These are phyloP conservation scores for Primulina eburnea DNA, from an alignment of 257 asterid species.

Conservation along the genomic window DNA sequence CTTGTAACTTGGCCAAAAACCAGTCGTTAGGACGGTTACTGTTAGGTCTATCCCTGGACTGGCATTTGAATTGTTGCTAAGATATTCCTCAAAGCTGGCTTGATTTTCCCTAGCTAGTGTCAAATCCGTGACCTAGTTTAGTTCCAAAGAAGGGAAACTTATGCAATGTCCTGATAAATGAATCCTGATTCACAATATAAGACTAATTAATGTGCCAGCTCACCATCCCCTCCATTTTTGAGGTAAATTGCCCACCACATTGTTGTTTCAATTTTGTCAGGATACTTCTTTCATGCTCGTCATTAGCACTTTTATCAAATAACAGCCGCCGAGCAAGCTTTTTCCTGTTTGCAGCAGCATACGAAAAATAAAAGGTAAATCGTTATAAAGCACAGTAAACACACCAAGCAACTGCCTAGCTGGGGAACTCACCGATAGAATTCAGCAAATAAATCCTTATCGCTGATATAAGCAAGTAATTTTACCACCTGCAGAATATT, in stretches of 20 bases:
- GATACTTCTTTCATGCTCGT: slow-evolving; percentile 96
- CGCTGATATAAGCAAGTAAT: slow-evolving; percentile 90
- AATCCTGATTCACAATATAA: neutral
- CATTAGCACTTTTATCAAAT: slow-evolving; percentile 97
- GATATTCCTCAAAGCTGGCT: slow-evolving; percentile 82
- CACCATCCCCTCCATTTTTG: slow-evolving; percentile 99
- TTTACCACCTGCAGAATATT: slow-evolving; percentile 69
- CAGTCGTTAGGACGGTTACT: slow-evolving; percentile 93
- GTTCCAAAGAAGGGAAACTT: slow-evolving; percentile 14
- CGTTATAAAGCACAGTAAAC: slow-evolving; percentile 1
- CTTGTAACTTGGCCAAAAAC: slow-evolving; percentile 99
- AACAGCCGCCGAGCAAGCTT: slow-evolving; percentile 89
- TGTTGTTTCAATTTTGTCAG: slow-evolving; percentile 95
- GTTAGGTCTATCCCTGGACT: slow-evolving; percentile 92
- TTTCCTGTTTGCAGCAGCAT: slow-evolving; percentile 50
- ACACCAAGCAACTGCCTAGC: slow-evolving; percentile 1
- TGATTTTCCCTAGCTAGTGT: slow-evolving; percentile 94
- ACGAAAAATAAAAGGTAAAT: slow-evolving; percentile 13
- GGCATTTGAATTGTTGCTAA: slow-evolving; percentile 53
- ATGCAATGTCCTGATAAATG: neutral
- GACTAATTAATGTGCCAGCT: slow-evolving; percentile 26
- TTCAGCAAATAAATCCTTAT: slow-evolving; percentile 93
- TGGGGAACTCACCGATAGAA: slow-evolving; percentile 63
- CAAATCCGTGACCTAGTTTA: slow-evolving; percentile 82
- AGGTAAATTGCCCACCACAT: slow-evolving; percentile 98